Conservation (phyloP, 148 eudicot species). For the Chenopodium quinoa region DNA sequence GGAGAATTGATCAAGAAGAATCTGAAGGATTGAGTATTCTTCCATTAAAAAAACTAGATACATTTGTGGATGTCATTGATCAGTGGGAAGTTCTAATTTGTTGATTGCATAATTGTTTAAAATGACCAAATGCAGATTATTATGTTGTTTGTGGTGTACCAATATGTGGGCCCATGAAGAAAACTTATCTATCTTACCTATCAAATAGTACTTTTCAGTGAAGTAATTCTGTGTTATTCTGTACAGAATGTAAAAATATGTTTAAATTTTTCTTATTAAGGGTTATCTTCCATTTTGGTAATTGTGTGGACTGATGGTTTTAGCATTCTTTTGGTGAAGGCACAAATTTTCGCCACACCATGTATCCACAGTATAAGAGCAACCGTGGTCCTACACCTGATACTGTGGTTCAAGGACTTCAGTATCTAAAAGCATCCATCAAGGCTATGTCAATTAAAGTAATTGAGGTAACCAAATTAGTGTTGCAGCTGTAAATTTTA, state of each 20-base stretch:
- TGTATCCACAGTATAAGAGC: slow-evolving; percentile 88
- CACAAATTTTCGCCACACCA: slow-evolving; percentile 79
- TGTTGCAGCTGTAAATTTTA: not conserved
- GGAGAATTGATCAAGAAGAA: not conserved
- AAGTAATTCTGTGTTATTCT: not conserved
- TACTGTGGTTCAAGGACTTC: slow-evolving; percentile 96
- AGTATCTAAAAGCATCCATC: slow-evolving; percentile 88
- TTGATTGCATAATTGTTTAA: not conserved
- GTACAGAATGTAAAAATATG: not conserved
- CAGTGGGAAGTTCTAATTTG: not conserved
- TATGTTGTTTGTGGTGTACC: not conserved
- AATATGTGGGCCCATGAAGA: not conserved
- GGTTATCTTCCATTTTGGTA: not conserved
- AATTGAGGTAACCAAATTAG: slow-evolving; percentile 59
- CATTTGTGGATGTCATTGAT: not conserved
- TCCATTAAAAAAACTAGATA: not conserved
- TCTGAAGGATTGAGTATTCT: not conserved
- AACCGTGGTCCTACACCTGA: slow-evolving; percentile 98
- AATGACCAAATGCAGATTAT: not conserved
- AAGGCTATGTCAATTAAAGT: slow-evolving; percentile 95
- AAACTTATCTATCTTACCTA: not conserved
- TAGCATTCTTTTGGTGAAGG: slow-evolving; percentile 47
- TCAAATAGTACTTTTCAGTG: not conserved
- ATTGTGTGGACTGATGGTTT: slow-evolving; percentile 6
- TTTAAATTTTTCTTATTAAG: not conserved